Base-by-base conservation (phyloP, 2,329 filamentous ascomycete species). In the Exophiala mesophila region DNA sequence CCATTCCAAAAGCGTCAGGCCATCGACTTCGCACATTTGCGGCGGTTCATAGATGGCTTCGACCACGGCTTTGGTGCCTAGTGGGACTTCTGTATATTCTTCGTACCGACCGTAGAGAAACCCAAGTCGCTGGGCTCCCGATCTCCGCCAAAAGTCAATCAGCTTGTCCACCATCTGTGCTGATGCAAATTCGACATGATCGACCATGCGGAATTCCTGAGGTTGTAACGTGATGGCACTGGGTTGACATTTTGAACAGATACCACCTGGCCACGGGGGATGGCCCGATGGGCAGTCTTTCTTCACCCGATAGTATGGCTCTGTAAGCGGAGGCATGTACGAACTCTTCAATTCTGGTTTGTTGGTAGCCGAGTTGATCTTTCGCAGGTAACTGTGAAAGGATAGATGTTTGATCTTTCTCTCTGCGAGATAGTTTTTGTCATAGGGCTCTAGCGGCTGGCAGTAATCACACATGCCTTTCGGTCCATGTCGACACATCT, bases 401-500 rank as follows among this genome's bases (percentile, higher is more conserved):
- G 92, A 97, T 19, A 92, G 74, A 65, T 98, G 94, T 65, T 98
- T 98, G 75, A 98, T 96, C 74, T 96, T 96, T 73, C 90, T 94
- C 57, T 98, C 90, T 20, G 80, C 78, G 13, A 98, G 76, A 57
- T 96, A 96, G 42, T 81, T 81, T n/a, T 83, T 65, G 59, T 94
- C 83, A 65, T 94, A 98, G 1, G 92, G 92, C 59, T 98, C 92
- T 37, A 97, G 69, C 0, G 94, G 94, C 79, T 94, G 94, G 69
- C 92, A 98, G 67, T 96, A 94, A 67, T 98, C 92, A 66, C 92
- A 98, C 92, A 98, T 98, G 63, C 92, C 92, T 67, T 95, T 97
- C 38, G 85, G 82, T 1, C 90, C 90, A 63, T 98, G 92, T 49
- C 87, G 83, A 69, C 92, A 98, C 88, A 98, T 92, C 61, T 85